These are phyloP conservation scores for Lonicera japonica DNA, from an alignment of 129 eudicot species.

Conservation along the genomic window DNA sequence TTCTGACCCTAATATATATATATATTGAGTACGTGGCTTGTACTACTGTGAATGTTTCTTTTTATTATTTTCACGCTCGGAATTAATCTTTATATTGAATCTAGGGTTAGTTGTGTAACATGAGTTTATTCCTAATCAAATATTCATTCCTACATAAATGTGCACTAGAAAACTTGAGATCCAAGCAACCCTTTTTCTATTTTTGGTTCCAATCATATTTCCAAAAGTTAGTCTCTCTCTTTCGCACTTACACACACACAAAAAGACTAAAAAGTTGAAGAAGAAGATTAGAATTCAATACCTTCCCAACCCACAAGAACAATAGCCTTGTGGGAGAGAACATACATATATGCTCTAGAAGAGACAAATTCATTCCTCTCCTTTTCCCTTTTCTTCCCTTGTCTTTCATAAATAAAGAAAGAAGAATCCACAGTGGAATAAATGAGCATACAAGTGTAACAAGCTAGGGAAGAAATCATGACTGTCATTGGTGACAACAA, in stretches of 20 bases:
- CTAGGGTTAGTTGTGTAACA: too few relatives aligned
- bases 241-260: neutral
- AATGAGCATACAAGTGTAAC: slow-evolving; percentile 9
- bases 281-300: slow-evolving; percentile 26
- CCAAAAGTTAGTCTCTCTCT: slow-evolving; percentile 1
- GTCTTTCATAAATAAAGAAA: neutral
- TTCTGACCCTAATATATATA: too few relatives aligned
- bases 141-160: slow-evolving; percentile 16
- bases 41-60: too few relatives aligned
- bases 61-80: too few relatives aligned
- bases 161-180: slow-evolving; percentile 30
- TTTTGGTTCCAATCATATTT: slow-evolving; percentile 3
- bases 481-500: slow-evolving; percentile 9
- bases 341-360: slow-evolving; percentile 11
- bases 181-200: slow-evolving; percentile 29
- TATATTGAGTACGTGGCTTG: too few relatives aligned
- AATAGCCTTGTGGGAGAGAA: slow-evolving; percentile 13
- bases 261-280: neutral
- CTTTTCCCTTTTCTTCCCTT: slow-evolving; percentile 12
- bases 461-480: slow-evolving; percentile 23
- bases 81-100: too few relatives aligned
- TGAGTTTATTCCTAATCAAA: slow-evolving; percentile 14
- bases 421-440: slow-evolving; percentile 3
- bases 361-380: slow-evolving; percentile 12
- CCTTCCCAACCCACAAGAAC: slow-evolving; percentile 46